Conservation (phyloP, 306 rosid species). For the Pyrus betulifolia region DNA sequence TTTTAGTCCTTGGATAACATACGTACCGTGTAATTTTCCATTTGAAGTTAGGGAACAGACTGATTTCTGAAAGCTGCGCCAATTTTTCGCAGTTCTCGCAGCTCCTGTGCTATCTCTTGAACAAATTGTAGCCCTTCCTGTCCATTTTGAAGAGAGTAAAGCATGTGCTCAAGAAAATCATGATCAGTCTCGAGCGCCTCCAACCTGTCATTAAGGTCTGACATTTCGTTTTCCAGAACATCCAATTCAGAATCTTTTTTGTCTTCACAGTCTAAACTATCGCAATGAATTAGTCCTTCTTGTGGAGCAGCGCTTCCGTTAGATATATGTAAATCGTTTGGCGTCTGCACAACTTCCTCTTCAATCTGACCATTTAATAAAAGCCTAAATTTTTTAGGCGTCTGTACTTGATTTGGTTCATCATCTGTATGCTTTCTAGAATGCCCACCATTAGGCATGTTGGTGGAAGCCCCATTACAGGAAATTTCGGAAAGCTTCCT, state of each 20-base stretch:
- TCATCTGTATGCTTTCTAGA: slow-evolving; percentile 23
- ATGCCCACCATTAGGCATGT: slow-evolving; percentile 18
- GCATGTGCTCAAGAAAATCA: slow-evolving; percentile 58
- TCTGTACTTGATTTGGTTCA: slow-evolving; percentile 24
- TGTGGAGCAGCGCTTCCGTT: slow-evolving; percentile 31
- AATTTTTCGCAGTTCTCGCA: slow-evolving; percentile 51
- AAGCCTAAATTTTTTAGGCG: slow-evolving; percentile 19
- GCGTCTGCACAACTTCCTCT: slow-evolving; percentile 17
- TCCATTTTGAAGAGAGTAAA: slow-evolving; percentile 52
- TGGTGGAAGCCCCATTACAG: slow-evolving; percentile 6
- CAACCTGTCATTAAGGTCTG: slow-evolving; percentile 65
- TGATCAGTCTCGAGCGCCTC: slow-evolving; percentile 71
- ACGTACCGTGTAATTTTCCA: slow-evolving; percentile 15
- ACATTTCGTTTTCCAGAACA: slow-evolving; percentile 57
- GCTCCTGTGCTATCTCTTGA: slow-evolving; percentile 53
- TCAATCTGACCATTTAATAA: slow-evolving; percentile 31
- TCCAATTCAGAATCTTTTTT: slow-evolving; percentile 24
- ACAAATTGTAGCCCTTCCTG: slow-evolving; percentile 51
- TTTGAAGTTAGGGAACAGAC: slow-evolving; percentile 12
- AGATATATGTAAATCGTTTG: slow-evolving; percentile 6
- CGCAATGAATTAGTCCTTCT: slow-evolving; percentile 21
- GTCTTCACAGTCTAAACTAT: slow-evolving; percentile 21
- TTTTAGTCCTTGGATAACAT: neutral
- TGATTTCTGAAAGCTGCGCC: slow-evolving; percentile 37
- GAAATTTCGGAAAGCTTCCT: slow-evolving; percentile 39